phyloP scores from a whole-genome alignment of 1,284 basidiomycete genomes.

The Naganishia sp. region DNA sequence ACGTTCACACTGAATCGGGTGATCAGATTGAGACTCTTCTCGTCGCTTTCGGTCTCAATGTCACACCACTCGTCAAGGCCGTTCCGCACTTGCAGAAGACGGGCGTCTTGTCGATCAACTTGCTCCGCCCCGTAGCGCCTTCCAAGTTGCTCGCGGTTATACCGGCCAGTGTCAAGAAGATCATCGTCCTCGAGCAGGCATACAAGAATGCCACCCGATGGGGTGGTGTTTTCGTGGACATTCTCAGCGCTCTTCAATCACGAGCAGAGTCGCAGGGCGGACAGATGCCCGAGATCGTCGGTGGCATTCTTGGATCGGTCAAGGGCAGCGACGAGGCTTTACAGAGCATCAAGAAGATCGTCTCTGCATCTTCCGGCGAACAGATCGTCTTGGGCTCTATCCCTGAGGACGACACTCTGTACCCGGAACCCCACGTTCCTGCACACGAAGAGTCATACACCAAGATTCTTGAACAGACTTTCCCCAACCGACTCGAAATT shows the following conservation, averaged over 20 bases:
- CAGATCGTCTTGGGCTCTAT: conserved; percentile 40
- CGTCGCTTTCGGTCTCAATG: conserved; percentile 59
- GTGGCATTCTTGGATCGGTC: conserved; percentile 63
- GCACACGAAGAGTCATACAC: conserved; percentile 91
- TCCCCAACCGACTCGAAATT: conserved; percentile 74
- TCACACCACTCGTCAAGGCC: conserved; percentile 46
- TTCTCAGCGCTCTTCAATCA: conserved; percentile 72
- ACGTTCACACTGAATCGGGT: conserved; percentile 54
- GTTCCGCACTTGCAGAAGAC: conserved; percentile 60
- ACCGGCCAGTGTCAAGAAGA: conserved; percentile 65
- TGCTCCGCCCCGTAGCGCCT: conserved; percentile 73
- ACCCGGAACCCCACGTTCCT: conserved; percentile 65
- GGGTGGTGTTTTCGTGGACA: conserved; percentile 82
- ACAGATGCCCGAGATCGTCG: conserved; percentile 61
- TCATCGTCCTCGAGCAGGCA: conserved; percentile 84
- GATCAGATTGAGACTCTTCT: conserved; percentile 69
- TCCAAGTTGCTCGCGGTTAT: conserved; percentile 67
- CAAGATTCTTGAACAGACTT: conserved; percentile 80
- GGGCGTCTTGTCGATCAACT: conserved; percentile 67
- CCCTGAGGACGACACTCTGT: conserved; percentile 48
- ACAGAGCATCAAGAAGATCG: conserved; percentile 47
- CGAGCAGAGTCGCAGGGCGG: conserved; percentile 59
- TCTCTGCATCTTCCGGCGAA: conserved; percentile 39
- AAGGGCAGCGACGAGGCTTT: conserved; percentile 45
- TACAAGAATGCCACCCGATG: conserved; percentile 77